phyloP scores from a whole-genome alignment of 495 filamentous ascomycete genomes.

The Penicillium salamii region DNA sequence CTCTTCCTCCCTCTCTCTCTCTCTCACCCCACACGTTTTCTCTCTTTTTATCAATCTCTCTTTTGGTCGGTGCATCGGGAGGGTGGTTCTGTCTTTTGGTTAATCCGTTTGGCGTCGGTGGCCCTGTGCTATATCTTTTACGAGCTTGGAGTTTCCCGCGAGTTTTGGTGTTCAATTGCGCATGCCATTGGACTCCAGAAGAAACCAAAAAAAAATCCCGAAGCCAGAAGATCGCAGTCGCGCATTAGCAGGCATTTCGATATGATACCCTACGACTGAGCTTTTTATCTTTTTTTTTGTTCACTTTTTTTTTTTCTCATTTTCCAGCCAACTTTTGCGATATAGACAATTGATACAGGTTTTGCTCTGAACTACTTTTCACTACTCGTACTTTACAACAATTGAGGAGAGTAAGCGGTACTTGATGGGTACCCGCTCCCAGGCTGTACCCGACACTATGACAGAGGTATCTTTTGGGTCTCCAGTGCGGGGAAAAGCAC shows the following conservation, averaged over 20 bases:
- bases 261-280: conserved; percentile 52
- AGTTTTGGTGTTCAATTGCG: neutral
- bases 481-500: conserved; percentile 7
- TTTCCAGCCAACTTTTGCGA: conserved; percentile 28
- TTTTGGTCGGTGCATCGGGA: conserved; percentile 32
- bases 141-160: neutral
- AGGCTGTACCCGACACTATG: neutral
- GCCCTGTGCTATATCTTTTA: conserved; percentile 11
- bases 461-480: neutral
- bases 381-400: too few species aligned
- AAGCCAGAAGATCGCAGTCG: conserved; percentile 42
- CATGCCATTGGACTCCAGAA: neutral
- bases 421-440: neutral
- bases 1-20: conserved; percentile 11
- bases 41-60: conserved; percentile 15
- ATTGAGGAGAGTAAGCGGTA: neutral
- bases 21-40: conserved; percentile 1
- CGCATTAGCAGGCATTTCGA: conserved; percentile 50
- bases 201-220: conserved; percentile 18
- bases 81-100: conserved; percentile 32
- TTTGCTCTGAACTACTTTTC: neutral
- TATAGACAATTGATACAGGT: conserved; percentile 12
- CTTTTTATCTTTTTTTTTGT: conserved; percentile 27
- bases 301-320: conserved; percentile 18
- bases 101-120: conserved; percentile 26